Evolutionary conservation across 768 basidiomycete genomes (phyloP).

Genomic region (Dioszegia aurantiaca): DNA sequence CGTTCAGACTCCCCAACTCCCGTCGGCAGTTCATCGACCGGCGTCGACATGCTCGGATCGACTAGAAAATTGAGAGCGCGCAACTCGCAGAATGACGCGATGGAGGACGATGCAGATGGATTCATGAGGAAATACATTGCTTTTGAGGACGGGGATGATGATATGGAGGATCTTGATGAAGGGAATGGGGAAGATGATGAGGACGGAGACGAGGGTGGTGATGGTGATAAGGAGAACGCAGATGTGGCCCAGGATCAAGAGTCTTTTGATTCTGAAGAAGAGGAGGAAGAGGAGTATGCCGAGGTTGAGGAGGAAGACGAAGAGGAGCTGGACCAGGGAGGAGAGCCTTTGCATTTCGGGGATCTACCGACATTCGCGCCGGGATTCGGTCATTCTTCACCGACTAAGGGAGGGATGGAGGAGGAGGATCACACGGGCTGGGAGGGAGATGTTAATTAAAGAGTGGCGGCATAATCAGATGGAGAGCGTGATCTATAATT

Average conservation of each 20-base stretch:
- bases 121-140: background rate
- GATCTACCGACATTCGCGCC: too few species aligned
- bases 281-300: background rate
- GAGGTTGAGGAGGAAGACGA: background rate
- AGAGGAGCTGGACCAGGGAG: constrained; percentile 2
- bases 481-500: too few species aligned
- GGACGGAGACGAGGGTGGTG: constrained; percentile 24
- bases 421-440: too few species aligned
- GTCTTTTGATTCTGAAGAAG: constrained; percentile 4
- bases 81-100: too few species aligned
- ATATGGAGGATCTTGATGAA: background rate
- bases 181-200: background rate
- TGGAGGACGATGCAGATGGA: background rate
- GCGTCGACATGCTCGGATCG: background rate
- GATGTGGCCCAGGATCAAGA: background rate
- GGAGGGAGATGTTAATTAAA: too few species aligned
- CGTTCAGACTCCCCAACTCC: constrained; percentile 9
- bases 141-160: background rate
- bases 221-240: constrained; percentile 4
- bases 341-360: too few species aligned
- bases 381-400: too few species aligned
- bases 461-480: too few species aligned
- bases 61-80: too few species aligned
- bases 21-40: background rate
- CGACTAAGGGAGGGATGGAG: too few species aligned